These are phyloP conservation scores for Eruca vesicaria DNA, from an alignment of 441 rosid species.

Conservation along the genomic window DNA sequence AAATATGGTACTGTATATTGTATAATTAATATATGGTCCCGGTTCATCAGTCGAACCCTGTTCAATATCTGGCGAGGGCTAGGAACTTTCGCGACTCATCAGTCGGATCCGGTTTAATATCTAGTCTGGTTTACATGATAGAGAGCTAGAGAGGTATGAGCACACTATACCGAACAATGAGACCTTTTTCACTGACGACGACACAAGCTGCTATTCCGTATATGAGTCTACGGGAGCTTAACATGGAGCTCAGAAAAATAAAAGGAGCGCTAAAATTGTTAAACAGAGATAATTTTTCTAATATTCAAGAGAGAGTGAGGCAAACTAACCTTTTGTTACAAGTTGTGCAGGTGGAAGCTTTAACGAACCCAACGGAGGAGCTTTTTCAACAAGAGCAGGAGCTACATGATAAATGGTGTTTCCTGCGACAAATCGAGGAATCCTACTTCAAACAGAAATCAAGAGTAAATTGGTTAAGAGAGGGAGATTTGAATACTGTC, in stretches of 20 bases:
- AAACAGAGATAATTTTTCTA: background rate
- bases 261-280: background rate
- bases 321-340: background rate
- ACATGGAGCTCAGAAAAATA: slow-evolving; percentile 40
- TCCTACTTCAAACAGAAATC: too few relatives aligned
- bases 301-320: background rate
- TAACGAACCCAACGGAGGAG: too few relatives aligned
- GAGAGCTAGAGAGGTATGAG: slow-evolving; percentile 67
- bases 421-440: too few relatives aligned
- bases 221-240: slow-evolving; percentile 75
- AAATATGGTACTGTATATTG: background rate
- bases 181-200: slow-evolving; percentile 45
- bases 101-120: slow-evolving; percentile 35
- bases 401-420: too few relatives aligned
- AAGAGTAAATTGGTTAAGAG: too few relatives aligned
- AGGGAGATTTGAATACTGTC: too few relatives aligned
- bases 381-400: too few relatives aligned
- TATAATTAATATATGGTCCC: background rate
- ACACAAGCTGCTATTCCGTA: slow-evolving; percentile 53
- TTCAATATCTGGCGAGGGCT: slow-evolving; percentile 32
- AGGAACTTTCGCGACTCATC: slow-evolving; percentile 39
- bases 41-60: background rate
- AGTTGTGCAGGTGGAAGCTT: background rate
- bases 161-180: slow-evolving; percentile 52
- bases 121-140: slow-evolving; percentile 68